Evolutionary conservation across 108 stramenopile species (phyloP).

Genomic region (Cylindrotheca fusiformis): DNA sequence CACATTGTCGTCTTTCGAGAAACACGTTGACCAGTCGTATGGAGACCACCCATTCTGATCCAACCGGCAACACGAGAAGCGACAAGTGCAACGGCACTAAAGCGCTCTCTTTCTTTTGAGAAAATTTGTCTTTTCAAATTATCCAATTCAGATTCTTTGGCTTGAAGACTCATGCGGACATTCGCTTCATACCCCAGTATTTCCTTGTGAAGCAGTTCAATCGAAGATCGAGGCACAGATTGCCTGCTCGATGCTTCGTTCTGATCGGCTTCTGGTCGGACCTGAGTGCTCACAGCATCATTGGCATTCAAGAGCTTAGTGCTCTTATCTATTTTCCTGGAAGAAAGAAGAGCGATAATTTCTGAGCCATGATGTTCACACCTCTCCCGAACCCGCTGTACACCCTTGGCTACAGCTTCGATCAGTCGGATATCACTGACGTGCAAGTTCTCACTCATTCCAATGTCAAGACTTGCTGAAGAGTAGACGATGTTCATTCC

Average conservation of each 20-base stretch:
- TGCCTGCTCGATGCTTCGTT: neutral
- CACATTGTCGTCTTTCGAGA: conserved; percentile 53
- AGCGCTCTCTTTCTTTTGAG: conserved; percentile 57
- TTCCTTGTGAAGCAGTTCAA: conserved; percentile 6
- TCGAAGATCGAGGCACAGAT: conserved; percentile 1
- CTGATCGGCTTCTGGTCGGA: neutral
- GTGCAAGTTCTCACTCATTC: conserved; percentile 33
- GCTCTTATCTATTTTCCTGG: neutral
- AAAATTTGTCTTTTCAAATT: conserved; percentile 38
- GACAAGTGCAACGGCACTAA: conserved; percentile 58
- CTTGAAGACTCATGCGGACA: conserved; percentile 4
- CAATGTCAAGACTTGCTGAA: conserved; percentile 17
- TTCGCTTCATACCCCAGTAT: conserved; percentile 20
- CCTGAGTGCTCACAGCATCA: neutral
- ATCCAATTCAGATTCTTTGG: conserved; percentile 38
- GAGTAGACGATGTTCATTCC: conserved; percentile 19
- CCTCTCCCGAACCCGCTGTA: neutral
- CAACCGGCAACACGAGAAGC: conserved; percentile 55
- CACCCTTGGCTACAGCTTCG: conserved; percentile 9
- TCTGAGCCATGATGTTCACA: neutral
- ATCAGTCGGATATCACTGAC: conserved; percentile 34
- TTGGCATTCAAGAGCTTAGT: neutral
- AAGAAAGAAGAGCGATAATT: neutral
- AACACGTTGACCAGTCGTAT: conserved; percentile 40
- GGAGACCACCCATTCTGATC: conserved; percentile 60